Base-by-base conservation (phyloP, 805 yeast genomes). In the Kluyveromyces starmeri region DNA sequence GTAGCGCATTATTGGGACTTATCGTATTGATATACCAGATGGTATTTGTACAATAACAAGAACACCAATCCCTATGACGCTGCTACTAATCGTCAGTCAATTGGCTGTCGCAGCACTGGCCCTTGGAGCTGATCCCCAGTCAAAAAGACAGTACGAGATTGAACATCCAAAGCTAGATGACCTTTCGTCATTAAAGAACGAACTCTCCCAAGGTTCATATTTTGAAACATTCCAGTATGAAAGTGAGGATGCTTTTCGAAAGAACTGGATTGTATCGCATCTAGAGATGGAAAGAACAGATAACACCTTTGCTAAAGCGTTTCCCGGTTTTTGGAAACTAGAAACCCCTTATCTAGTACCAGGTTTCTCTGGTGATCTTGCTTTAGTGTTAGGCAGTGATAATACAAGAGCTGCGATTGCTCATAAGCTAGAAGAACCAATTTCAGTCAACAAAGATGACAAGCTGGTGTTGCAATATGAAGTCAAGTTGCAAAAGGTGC, bases 381-480 rank as follows among this genome's bases (percentile, higher is more conserved):
- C 94, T 5, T 70, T 88, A 35, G 89, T 83, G 4, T 69, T 80
- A 55, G 80, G 78, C 51, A 62, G 79, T 13, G 75, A 77, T 30
- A 86, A 94, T 26, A 78, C 84, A 16, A 83, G 75, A 51, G 86
- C 84, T 55, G 95, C 94, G 27, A 83, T 88, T 46, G 75, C 84
- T 25, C 72, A 75, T 36, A 57, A 65, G 41, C 67, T 88, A 36
- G 72, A 73, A 13, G 38, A 56, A 18, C 70, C 78, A 2, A 67
- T 86, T 38, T 70, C 71, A 52, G 12, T 40, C 12, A 79, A 78
- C 56, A 70, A 64, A 8, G 69, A 68, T 45, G 65, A 74, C 38
- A 76, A 84, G 11, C 64, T 88, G 42, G 95, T 88, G 7, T 61
- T 85, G 27, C 96, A 88, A 61, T 88, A 84, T 58, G 96, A 88